Evolutionary conservation across 2,329 filamentous ascomycete genomes (phyloP), one percentile per base, ranked within the genome.

Genomic region (Cytospora chrysosperma): DNA sequence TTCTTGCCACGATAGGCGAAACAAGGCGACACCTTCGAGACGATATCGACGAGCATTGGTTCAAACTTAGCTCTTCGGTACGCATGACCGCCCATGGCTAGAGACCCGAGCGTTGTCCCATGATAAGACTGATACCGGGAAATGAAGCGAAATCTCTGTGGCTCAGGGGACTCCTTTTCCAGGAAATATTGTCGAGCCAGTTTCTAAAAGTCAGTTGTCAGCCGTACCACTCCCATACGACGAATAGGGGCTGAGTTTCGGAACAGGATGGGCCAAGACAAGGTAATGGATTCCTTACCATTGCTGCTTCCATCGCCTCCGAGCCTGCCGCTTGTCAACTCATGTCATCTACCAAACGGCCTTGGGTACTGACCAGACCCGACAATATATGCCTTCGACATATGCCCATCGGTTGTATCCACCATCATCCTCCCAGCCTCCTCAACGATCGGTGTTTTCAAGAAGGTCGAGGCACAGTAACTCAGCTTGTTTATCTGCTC

Each of bases 51-150:
- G 15, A 92, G 75, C 63, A 91, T 79, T 2, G 84, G 82, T 68
- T 87, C 82, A 69, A 88, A 93, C 1, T 85, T 80, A 1, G 81
- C 78, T 63, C 87, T 82, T 40, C 90, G 81, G 6, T 78, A 77
- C 4, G 81, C 74, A 71, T 92, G 86, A 12, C 88, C 88, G 12
- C 88, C 82, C 19, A 89, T 78, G 0, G 84, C 82, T 60, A 93
- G 79, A 1, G 89, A 81, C 0, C 89, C 89, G 0, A 93, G 75
- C 0, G 89, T 93, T 4, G 81, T 87, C 10, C 90, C 90, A 67
- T 93, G 90, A 69, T 91, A 93, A 5, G 88, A 90, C 50, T 86
- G 81, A 40, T 82, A 75, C 17, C 90, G 82, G 4, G 87, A 82
- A 69, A 93, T 91, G 73, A 92, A 91, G 13, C 81, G 78, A 0